These are phyloP conservation scores for Agapanthus africanus DNA, from an alignment of 106 monocot genomes.

Conservation along the genomic window DNA sequence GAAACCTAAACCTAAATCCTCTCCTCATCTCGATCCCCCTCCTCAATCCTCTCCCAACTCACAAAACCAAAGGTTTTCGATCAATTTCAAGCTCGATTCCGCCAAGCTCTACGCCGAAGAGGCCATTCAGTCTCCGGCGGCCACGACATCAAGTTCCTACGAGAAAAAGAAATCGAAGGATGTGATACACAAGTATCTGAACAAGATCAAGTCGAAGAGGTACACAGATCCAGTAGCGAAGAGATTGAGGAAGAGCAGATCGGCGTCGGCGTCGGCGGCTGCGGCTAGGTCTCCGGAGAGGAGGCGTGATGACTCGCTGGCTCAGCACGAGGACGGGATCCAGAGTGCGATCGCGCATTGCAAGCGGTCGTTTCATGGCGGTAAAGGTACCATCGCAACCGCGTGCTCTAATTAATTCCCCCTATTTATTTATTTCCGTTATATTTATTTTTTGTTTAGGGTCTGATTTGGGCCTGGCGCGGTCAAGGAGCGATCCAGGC, in stretches of 20 bases:
- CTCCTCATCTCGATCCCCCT: too few relatives aligned
- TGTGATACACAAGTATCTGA: constrained; percentile 45
- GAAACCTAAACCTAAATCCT: too few relatives aligned
- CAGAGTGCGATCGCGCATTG: constrained; percentile 92
- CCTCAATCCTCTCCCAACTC: too few relatives aligned
- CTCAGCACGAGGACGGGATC: constrained; percentile 77
- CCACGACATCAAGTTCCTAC: constrained; percentile 12
- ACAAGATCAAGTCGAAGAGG: constrained; percentile 60
- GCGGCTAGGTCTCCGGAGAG: constrained; percentile 24
- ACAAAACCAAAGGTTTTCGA: too few relatives aligned
- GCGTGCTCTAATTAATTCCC: neutral
- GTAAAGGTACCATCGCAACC: constrained; percentile 8
- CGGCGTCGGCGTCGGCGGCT: constrained; percentile 35
- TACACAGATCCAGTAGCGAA: constrained; percentile 15
- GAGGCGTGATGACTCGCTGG: constrained; percentile 56
- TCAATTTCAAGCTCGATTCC: constrained; percentile 30
- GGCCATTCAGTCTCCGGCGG: constrained; percentile 13
- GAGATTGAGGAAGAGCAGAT: constrained; percentile 45
- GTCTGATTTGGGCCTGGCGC: constrained; percentile 22
- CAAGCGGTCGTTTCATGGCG: constrained; percentile 52
- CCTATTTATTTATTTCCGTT: neutral
- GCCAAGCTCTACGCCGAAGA: constrained; percentile 30
- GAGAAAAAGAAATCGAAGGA: too few relatives aligned
- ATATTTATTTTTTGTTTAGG: neutral
- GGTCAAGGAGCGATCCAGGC: constrained; percentile 56